Evolutionary conservation across 208 protist species (phyloP).

Genomic region (Porcisia hertigi): DNA sequence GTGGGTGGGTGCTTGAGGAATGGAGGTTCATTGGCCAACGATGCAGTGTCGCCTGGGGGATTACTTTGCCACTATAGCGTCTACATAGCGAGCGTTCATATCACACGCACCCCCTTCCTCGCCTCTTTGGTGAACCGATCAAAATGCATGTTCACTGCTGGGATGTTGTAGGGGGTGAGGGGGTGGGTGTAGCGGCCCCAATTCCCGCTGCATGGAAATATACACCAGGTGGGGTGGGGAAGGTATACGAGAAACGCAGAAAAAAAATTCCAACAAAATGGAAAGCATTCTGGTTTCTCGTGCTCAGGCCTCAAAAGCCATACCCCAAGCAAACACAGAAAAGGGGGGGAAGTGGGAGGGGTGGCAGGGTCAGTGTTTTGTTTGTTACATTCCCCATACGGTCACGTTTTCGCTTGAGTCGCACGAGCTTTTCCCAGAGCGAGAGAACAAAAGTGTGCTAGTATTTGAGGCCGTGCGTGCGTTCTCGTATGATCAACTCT

Average conservation of each 20-base stretch:
- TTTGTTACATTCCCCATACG: neutral
- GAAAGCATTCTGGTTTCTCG: neutral
- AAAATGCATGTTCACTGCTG: neutral
- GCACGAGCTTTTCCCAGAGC: neutral
- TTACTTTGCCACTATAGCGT: neutral
- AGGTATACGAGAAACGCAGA: neutral
- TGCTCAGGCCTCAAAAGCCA: neutral
- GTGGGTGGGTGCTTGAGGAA: too few relatives aligned
- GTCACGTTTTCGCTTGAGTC: neutral
- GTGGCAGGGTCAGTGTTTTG: neutral
- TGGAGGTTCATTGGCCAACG: neutral
- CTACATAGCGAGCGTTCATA: neutral
- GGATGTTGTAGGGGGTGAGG: neutral
- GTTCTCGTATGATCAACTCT: neutral
- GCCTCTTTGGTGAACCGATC: neutral
- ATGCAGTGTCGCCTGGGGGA: neutral
- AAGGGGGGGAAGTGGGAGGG: too few relatives aligned
- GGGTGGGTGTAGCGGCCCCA: neutral
- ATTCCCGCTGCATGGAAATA: too few relatives aligned
- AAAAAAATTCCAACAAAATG: neutral
- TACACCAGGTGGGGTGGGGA: neutral
- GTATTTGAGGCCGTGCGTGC: neutral
- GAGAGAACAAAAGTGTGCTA: neutral
- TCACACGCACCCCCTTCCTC: neutral
- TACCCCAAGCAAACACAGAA: neutral